Base-by-base conservation (phyloP, 495 filamentous ascomycete species). In the Aspergillus nidulans region DNA sequence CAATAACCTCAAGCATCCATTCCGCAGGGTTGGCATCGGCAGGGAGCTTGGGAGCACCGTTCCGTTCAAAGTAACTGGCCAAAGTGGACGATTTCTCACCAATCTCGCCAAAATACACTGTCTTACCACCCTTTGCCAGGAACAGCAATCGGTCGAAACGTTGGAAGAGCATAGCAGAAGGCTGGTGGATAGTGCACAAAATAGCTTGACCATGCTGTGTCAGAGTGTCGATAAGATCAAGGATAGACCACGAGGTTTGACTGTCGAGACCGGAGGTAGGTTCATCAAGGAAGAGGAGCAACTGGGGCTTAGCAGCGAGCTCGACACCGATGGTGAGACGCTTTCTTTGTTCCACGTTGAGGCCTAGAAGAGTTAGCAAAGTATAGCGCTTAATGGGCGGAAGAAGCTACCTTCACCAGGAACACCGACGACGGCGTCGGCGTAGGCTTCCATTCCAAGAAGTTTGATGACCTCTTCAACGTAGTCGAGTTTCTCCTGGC, bases 111-210 rank as follows among this genome's bases (percentile, higher is more conserved):
- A 92, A 96, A 74, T 96, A 96, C 36, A 96, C 90, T 1, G 90
- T 90, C 61, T 77, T 84, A 43, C 92, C 91, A 53, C 90, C 91
- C 52, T 78, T 83, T 13, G 85, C 85, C 46, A 97, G 78, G 75
- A 96, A 92, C 18, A 95, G 70, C 20, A 98, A 76, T 25, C 89
- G 84, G 65, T 98, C 92, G 65, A 98, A 98, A 52, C 90, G 85
- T 67, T 96, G 88, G 77, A 98, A 96, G 43, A 98, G 81, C 77
- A 95, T 90, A 26, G 91, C 90, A 1, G 89, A 94, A 7, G 92
- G 92, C 67, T 98, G 94, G 73, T 98, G 94, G 57, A 98, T 97
- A 8, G 92, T 97, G 71, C 90, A 95, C 6, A 97, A 85, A 69
- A 97, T 89, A 44, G 92, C 91, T 63, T 95, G 91, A 15, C 91